Evolutionary conservation across 139 green algal genomes (phyloP), one percentile per base, ranked within the genome.

Genomic region (Coelastrella sp.): DNA sequence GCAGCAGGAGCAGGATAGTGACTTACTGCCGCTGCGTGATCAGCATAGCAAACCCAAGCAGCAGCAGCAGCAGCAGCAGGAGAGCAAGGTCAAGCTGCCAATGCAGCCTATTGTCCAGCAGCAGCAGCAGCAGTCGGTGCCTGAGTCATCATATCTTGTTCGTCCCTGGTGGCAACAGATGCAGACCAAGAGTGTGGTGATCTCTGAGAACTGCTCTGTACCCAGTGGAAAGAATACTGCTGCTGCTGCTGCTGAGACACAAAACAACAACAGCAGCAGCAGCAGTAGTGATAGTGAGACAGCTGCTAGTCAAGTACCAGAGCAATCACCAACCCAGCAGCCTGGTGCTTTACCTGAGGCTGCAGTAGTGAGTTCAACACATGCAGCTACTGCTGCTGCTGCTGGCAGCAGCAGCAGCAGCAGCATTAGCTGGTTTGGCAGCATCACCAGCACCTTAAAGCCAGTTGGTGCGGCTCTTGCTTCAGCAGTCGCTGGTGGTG

Each of bases 81-180:
- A 57, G 45, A 13, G 11, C 11, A 9, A 64, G 4, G 7, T 9
- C 19, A n/a, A 34, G 53, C 73, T 68, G 73, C 48, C 50, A 50
- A 15, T 35, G 50, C 23, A n/a, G 5, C 11, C 17, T 17, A 11
- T 21, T 7, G 27, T 41, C 2, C 62, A 71, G 32, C 30, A 67
- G 73, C 48, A 68, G 32, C 48, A 81, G 73, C 73, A 81, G 48
- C 73, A 51, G 48, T 34, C 21, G 30, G 64, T 57, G n/a, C n/a
- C n/a, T n/a, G n/a, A n/a, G n/a, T n/a, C n/a, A n/a, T n/a, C 45
- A 57, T 57, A 32, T 64, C 19, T 27, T 50, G 27, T 45, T 5
- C 15, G 48, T 0, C 72, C 72, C 17, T 80, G 72, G 72, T 80
- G 72, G 72, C 72, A 80, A 40, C 72, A 80, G 45, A 17, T 64